These are phyloP conservation scores for Amylostereum areolatum DNA, from an alignment of 1,284 basidiomycete genomes.

Conservation along the genomic window DNA sequence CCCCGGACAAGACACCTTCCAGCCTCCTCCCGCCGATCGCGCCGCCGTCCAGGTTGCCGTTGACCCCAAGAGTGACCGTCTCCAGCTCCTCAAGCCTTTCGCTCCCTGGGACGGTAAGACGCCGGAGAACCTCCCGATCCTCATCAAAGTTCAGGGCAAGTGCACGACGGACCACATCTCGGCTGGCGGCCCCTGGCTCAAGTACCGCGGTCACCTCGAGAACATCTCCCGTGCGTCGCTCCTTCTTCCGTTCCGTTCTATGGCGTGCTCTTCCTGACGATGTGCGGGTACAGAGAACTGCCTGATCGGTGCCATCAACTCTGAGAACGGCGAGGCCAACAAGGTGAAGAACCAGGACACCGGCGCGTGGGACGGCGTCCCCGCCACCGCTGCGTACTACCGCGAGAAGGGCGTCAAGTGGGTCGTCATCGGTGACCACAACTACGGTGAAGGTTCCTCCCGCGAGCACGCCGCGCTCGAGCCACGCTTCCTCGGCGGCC, in stretches of 20 bases:
- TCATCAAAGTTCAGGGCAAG: conserved; percentile 99
- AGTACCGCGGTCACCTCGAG: conserved; percentile 97
- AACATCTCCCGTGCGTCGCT: conserved; percentile 86
- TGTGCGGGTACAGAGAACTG: conserved; percentile 71
- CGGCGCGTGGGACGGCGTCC: conserved; percentile 84
- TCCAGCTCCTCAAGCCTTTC: conserved; percentile 93
- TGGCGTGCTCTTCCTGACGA: conserved; percentile 3
- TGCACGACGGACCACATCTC: conserved; percentile 95
- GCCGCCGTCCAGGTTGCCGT: conserved; percentile 83
- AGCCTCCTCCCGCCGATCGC: conserved; percentile 87
- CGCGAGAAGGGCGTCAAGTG: conserved; percentile 88
- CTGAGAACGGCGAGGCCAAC: conserved; percentile 95
- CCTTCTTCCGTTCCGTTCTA: background rate
- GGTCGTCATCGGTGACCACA: conserved; percentile 93
- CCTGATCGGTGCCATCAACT: conserved; percentile 95
- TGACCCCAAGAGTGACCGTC: conserved; percentile 85
- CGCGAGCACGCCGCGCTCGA: conserved; percentile 98
- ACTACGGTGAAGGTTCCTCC: conserved; percentile 98
- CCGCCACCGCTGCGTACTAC: conserved; percentile 82
- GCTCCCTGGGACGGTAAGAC: conserved; percentile 91
- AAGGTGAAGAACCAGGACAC: conserved; percentile 89
- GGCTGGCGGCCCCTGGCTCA: conserved; percentile 98
- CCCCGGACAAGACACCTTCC: conserved; percentile 96
- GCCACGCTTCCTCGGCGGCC: conserved; percentile 93
- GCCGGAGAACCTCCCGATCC: conserved; percentile 81